Base-by-base conservation (phyloP, 202 grass and related monocot genomes). In the Setaria italica region DNA sequence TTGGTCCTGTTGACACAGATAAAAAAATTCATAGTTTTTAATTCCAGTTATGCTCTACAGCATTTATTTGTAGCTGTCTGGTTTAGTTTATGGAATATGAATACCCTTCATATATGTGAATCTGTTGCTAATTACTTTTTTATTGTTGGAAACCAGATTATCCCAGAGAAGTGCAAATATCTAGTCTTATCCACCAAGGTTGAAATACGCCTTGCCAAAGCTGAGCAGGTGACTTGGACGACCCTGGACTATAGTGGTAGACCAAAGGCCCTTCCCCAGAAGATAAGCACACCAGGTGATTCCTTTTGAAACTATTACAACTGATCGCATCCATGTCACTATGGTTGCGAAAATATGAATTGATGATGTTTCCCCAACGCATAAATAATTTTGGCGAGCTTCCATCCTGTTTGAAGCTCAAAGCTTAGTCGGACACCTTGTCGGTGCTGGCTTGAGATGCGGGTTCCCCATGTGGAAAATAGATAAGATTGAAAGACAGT, bases 171-270 rank as follows among this genome's bases (percentile, higher is more conserved):
- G 51, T 87, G 97, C 80, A 97, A 85, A 74, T 99, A 88, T 81
- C 49, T 53, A 39, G 94, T 97, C n/a, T 79, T 99, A 51, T 80
- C 94, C 37, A 88, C 97, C 73, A 99, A 99, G 87, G 85, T 99
- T 43, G 97, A 99, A 85, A 94, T 99, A 79, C 85, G 85, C 37
- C 92, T 99, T 7, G 77, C 86, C 53, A 97, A 99, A 87, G 87
- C 94, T 74, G 97, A 99, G 75, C 50, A 55, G 46, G 72, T 97
- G 81, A 79, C 85, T 55, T 99, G 97, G 97, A 80, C 92, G 16
- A 90, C 94, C 25, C 80, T 99, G 55, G 97, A 94, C 59, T 94
- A 91, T 48, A 90, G 55, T 68, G 66, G 83, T 35, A 93, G 91
- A 87, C 83, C 82, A 70, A 88, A 89, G 79, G 80, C 67, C 62